Evolutionary conservation across 495 filamentous ascomycete genomes (phyloP).

Genomic region (Staphylotrichum longicolle): DNA sequence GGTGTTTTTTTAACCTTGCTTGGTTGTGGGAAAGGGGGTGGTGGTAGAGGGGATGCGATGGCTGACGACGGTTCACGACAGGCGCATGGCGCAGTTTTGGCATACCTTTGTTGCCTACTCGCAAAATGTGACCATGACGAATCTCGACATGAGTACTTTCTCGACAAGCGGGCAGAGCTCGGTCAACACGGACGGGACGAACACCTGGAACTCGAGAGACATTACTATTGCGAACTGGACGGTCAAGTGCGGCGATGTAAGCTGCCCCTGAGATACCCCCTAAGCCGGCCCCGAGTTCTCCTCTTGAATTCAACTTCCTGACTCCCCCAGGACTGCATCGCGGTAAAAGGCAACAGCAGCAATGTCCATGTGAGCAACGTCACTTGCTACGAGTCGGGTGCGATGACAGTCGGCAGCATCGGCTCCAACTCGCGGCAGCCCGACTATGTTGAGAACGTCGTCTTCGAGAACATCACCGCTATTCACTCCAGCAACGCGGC

Average conservation of each 20-base stretch:
- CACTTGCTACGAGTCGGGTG: constrained; percentile 43
- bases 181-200: constrained; percentile 45
- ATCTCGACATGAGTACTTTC: constrained; percentile 43
- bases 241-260: constrained; percentile 42
- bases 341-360: constrained; percentile 61
- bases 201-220: constrained; percentile 46
- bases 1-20: neutral
- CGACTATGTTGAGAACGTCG: constrained; percentile 41
- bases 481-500: constrained; percentile 51
- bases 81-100: constrained; percentile 44
- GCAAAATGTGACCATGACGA: constrained; percentile 47
- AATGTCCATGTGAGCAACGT: constrained; percentile 46
- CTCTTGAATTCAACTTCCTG: neutral
- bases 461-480: constrained; percentile 44
- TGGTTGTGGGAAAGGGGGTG: neutral
- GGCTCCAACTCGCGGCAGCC: constrained; percentile 36
- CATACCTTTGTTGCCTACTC: constrained; percentile 45
- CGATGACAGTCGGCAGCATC: constrained; percentile 38
- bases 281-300: neutral
- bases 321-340: constrained; percentile 51
- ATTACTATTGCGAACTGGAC: constrained; percentile 44
- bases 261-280: constrained; percentile 11
- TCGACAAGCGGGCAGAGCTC: constrained; percentile 36
- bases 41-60: neutral
- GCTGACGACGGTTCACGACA: neutral